These are phyloP conservation scores for Babesia sp. DNA, from an alignment of 169 alveolate genomes.

Conservation along the genomic window DNA sequence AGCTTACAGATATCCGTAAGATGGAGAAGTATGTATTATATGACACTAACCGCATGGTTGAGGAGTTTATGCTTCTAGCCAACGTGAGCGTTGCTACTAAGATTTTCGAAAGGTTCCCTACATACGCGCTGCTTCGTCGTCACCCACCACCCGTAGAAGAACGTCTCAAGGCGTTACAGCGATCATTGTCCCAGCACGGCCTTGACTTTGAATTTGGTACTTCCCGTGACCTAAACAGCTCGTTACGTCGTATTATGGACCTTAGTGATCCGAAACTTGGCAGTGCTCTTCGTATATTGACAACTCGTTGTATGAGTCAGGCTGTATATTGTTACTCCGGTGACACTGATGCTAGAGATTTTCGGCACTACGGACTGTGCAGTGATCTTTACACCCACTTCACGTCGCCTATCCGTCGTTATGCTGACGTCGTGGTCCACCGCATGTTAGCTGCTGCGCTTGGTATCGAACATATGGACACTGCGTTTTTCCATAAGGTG, in stretches of 20 bases:
- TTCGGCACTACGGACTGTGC: conserved; percentile 95
- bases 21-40: conserved; percentile 72
- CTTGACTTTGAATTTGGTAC: conserved; percentile 73
- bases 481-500: conserved; percentile 55
- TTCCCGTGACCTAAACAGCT: conserved; percentile 86
- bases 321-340: conserved; percentile 56
- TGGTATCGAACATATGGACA: conserved; percentile 63
- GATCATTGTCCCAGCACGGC: conserved; percentile 68
- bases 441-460: conserved; percentile 85
- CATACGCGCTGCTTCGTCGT: conserved; percentile 89
- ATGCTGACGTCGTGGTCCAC: conserved; percentile 96
- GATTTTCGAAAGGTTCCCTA: conserved; percentile 86
- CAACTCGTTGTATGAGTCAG: conserved; percentile 95
- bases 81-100: conserved; percentile 95
- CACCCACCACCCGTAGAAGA: conserved; percentile 95
- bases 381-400: conserved; percentile 98
- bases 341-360: conserved; percentile 26
- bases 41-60: conserved; percentile 83
- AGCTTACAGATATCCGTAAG: conserved; percentile 74
- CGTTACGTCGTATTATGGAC: conserved; percentile 84
- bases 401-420: conserved; percentile 99
- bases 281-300: conserved; percentile 86
- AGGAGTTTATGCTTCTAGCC: conserved; percentile 99
- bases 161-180: conserved; percentile 87
- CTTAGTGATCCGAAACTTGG: conserved; percentile 84